Conservation (phyloP, 768 basidiomycete genomes). For the Fomitopsis pulvina region DNA sequence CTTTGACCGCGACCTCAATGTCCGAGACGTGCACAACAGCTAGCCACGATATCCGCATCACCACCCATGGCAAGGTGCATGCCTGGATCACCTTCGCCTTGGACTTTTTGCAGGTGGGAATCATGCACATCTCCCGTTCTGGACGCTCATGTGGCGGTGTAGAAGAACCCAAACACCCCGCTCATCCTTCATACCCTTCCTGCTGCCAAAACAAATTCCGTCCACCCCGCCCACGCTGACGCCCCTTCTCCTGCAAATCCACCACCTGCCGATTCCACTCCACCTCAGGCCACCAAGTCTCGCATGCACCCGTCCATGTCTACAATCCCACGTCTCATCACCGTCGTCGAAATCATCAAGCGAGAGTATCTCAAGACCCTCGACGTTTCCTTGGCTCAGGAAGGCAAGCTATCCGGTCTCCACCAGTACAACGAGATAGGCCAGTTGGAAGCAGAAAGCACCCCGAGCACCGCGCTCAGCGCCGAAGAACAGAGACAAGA, state of each 20-base stretch:
- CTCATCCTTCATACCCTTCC: constrained; percentile 59
- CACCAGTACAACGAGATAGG: constrained; percentile 76
- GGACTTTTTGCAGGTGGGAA: constrained; percentile 29
- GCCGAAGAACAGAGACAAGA: constrained; percentile 28
- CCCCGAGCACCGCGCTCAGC: no score
- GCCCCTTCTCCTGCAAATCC: neutral
- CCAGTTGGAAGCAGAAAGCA: constrained; percentile 34
- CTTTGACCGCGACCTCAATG: neutral
- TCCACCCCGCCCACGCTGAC: neutral
- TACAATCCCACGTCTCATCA: constrained; percentile 57
- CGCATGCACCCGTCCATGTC: constrained; percentile 30
- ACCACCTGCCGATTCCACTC: constrained; percentile 4
- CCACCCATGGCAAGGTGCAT: constrained; percentile 29
- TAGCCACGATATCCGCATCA: constrained; percentile 30
- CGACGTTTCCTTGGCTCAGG: constrained; percentile 33
- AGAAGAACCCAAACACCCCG: constrained; percentile 44
- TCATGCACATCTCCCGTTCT: neutral
- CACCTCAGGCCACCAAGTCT: constrained; percentile 11
- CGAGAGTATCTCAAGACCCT: constrained; percentile 63
- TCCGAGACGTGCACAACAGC: constrained; percentile 6
- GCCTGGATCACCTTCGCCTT: constrained; percentile 32
- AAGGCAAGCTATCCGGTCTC: constrained; percentile 39
- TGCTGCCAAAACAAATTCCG: constrained; percentile 9
- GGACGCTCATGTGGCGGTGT: neutral
- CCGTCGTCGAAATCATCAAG: constrained; percentile 81